Conservation (phyloP, 306 rosid genomes). For the Pyrus bretschneideri region DNA sequence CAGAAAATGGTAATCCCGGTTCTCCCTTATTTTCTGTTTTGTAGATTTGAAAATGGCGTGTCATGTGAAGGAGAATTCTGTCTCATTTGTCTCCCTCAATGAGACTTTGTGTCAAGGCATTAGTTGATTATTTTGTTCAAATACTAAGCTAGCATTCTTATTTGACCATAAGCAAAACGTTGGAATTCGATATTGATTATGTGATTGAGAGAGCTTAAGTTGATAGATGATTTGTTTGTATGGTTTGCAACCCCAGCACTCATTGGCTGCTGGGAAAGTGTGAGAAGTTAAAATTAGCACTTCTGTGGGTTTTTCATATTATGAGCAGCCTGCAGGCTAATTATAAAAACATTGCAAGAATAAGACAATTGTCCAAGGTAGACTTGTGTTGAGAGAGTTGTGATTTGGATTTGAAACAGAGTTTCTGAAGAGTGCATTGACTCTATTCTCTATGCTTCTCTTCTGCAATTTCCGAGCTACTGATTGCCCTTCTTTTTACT, state of each 20-base stretch:
- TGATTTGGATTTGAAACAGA: slow-evolving; percentile 6
- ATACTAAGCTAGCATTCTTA: not conserved
- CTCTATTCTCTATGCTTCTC: not conserved
- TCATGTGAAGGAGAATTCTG: not conserved
- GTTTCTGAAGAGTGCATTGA: not conserved
- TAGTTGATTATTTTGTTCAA: not conserved
- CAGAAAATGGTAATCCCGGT: not conserved
- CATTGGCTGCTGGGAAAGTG: slow-evolving; percentile 5
- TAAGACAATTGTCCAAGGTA: not conserved
- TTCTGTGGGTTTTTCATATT: too few species aligned
- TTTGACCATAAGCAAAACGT: not conserved
- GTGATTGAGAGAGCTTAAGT: not conserved
- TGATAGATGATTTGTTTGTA: not conserved
- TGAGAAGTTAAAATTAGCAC: not conserved
- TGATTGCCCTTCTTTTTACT: not conserved
- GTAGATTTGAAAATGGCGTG: not conserved
- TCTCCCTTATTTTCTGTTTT: not conserved
- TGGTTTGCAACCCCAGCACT: slow-evolving; percentile 12
- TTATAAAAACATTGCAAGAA: not conserved
- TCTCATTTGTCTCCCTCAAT: not conserved
- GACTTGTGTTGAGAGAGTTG: not conserved
- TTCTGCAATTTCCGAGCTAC: slow-evolving; percentile 1
- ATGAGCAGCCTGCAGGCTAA: not conserved
- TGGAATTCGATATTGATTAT: not conserved
- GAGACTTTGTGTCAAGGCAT: not conserved